phyloP scores from a whole-genome alignment of 345 rosid genomes.

The Atalantia buxifolia region DNA sequence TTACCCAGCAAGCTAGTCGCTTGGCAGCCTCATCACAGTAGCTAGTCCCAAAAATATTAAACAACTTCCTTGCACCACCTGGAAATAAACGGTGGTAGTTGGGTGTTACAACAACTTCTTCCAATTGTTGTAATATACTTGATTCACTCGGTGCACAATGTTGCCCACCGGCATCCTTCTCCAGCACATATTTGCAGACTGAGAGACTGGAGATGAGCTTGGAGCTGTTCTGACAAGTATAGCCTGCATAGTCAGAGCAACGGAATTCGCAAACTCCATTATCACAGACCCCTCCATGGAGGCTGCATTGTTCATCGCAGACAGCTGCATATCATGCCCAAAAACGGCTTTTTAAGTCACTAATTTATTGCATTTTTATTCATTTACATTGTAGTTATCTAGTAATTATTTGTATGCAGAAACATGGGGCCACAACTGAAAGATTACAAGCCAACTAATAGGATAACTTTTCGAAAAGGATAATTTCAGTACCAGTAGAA shows the following conservation, averaged over 20 bases:
- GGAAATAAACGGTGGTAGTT: slow-evolving; percentile 91
- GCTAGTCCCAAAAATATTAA: slow-evolving; percentile 72
- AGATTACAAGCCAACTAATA: background rate
- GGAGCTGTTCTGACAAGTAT: slow-evolving; percentile 95
- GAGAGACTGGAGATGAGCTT: slow-evolving; percentile 74
- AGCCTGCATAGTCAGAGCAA: slow-evolving; percentile 99
- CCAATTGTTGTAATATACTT: slow-evolving; percentile 89
- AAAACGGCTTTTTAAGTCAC: background rate
- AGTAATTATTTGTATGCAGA: background rate
- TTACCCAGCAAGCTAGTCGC: slow-evolving; percentile 95
- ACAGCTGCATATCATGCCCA: slow-evolving; percentile 53
- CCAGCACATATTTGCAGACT: slow-evolving; percentile 80
- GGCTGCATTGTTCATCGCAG: slow-evolving; percentile 97
- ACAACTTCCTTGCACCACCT: slow-evolving; percentile 77
- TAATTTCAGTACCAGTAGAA: slow-evolving; percentile 65
- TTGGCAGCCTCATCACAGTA: slow-evolving; percentile 89
- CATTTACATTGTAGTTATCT: background rate
- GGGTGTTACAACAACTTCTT: slow-evolving; percentile 96
- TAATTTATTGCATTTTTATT: background rate
- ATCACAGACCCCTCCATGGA: slow-evolving; percentile 99
- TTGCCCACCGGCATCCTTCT: slow-evolving; percentile 68
- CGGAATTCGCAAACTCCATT: slow-evolving; percentile 98
- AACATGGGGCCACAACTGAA: background rate
- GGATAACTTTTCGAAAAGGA: background rate
- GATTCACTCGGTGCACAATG: slow-evolving; percentile 97